Evolutionary conservation across 768 basidiomycete species (phyloP), one percentile per base, ranked within the genome.

Genomic region (Boletus reticulatus): DNA sequence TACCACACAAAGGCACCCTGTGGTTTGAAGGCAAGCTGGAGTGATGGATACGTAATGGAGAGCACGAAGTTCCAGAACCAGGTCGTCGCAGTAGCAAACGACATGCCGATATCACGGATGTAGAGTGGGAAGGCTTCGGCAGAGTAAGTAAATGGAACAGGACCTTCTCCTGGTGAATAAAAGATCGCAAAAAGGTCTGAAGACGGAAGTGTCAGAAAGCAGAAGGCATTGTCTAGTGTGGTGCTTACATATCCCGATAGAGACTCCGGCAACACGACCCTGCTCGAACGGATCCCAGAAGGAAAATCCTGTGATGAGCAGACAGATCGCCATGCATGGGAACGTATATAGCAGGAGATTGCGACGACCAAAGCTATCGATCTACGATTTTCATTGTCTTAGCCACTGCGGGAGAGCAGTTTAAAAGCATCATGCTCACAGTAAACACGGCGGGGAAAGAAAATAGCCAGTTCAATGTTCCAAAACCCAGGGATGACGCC

Each of bases 51-150:
- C 1, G 87, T 87, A 55, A 88, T 79, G 2, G 84, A 81, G 48
- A 88, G 74, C 39, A 86, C 64, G 52, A 85, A 85, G 69, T 85
- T 84, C 67, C 63, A 83, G 65, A 82, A 81, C 84, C 85, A 85
- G 3, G 78, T 74, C 24, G 79, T 75, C 13, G 84, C 79, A 0
- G 85, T 87, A 9, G 88, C 85, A 63, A 81, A 83, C 43, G 80
- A 80, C 88, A 91, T 90, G 41, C 88, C 89, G 1, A 71, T 56
- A 39, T 72, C 69, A 63, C 70, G 69, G 32, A 70, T 70, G 37
- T 87, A 86, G 38, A 95, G 77, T 8, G 92, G 94, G 81, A 91
- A 96, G 13, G 89, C 92, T 71, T 95, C 94, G 4, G 93, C 93
- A 5, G 91, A 93, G 67, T 94, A 95, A 0, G 89, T 87, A 70